Evolutionary conservation across 805 yeast species (phyloP), one percentile per base, ranked within the genome.

Genomic region (Candida mattraensis): DNA sequence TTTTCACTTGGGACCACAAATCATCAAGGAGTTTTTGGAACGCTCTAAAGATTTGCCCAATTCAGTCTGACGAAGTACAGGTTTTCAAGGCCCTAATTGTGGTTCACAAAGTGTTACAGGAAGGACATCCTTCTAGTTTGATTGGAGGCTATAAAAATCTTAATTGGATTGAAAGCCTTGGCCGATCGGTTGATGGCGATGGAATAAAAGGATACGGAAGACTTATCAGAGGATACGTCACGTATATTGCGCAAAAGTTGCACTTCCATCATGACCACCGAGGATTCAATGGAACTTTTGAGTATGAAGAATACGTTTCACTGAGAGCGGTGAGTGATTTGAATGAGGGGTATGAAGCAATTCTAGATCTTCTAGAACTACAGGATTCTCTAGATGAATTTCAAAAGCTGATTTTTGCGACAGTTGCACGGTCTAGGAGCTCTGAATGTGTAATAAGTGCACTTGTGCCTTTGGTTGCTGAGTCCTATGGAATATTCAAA

Each of bases 1-100:
- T 91, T 24, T 89, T 83, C 61, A 87, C 97, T 1, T 91, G 97
- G 96, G 99, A 93, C 61, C 91, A 87, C 53, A 83, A 84, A 56
- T 78, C 87, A 24, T 79, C 94, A 3, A 72, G 78, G 39, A 86
- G 85, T 7, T 85, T 89, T 52, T 91, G 96, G 91, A 79, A 84
- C 50, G 79, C 82, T 2, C 67, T 91, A 44, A 87, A 85, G 60
- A 62, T 83, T 35, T 78, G 80, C 44, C 95, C 97, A 1, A 66
- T 89, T 39, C 88, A 82, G 45, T 72, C 76, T 38, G 91, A 86
- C 52, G 95, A 87, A 47, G 74, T 89, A 12, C 95, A 85, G 61
- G 61, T 85, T 43, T 89, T 88, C 67, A 91, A 91, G 58, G 81
- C 94, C 11, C 67, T 93, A 54, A 84, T 89, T 35, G 73, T 86